Conservation (phyloP, 441 rosid genomes). For the Biscutella laevigata region DNA sequence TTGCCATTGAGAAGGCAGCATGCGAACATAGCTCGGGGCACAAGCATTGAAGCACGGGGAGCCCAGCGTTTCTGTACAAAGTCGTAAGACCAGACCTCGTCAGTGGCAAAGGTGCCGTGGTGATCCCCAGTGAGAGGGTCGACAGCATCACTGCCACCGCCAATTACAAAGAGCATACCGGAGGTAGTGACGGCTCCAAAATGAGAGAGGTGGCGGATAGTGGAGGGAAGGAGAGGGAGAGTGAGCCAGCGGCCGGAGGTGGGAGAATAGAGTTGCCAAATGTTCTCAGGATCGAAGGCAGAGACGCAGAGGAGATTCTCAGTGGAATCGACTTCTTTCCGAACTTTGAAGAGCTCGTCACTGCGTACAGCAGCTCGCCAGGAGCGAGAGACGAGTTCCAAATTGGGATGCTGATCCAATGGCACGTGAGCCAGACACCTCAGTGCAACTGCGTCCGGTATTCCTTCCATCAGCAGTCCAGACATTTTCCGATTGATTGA, state of each 20-base stretch:
- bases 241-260: constrained; percentile 71
- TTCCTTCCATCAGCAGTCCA: constrained; percentile 78
- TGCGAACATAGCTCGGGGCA: constrained; percentile 95
- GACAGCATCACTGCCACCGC: constrained; percentile 92
- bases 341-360: constrained; percentile 60
- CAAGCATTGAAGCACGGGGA: constrained; percentile 60
- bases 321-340: constrained; percentile 57
- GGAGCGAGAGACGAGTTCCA: constrained; percentile 81
- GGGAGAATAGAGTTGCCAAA: constrained; percentile 91
- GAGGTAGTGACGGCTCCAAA: constrained; percentile 61
- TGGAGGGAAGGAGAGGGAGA: constrained; percentile 80
- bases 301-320: constrained; percentile 73
- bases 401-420: constrained; percentile 49
- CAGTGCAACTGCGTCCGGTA: constrained; percentile 81
- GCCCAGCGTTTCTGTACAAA: constrained; percentile 57
- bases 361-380: constrained; percentile 77
- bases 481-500: too few species aligned
- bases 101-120: constrained; percentile 81
- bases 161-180: constrained; percentile 74
- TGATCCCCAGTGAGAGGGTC: constrained; percentile 90
- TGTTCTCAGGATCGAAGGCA: constrained; percentile 85
- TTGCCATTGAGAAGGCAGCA: constrained; percentile 76
- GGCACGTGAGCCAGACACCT: constrained; percentile 90
- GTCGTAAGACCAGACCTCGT: constrained; percentile 90
- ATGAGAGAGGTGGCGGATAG: constrained; percentile 72